A percentile compares a stretch with the other conserved stretches of the same genome.
phyloP scores from a whole-genome alignment of 1,284 basidiomycete species.

The Pseudozyma tsukubaensis region DNA sequence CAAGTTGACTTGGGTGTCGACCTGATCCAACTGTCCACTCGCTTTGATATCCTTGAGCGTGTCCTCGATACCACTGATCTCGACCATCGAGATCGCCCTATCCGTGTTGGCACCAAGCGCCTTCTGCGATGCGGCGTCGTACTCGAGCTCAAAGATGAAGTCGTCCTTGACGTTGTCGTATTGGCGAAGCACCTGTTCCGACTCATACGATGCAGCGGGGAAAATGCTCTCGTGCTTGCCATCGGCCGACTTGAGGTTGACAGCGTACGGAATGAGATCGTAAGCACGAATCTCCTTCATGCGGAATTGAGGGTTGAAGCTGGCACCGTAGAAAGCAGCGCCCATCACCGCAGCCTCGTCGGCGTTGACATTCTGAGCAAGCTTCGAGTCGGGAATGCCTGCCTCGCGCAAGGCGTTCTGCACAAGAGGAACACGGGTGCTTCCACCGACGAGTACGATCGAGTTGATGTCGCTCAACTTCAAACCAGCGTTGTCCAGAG shows the following conservation, averaged over 20 bases:
- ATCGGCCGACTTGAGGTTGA: conserved; percentile 52
- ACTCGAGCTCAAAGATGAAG: conserved; percentile 58
- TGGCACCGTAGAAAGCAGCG: conserved; percentile 91
- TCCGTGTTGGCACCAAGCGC: conserved; percentile 33
- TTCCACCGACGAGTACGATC: conserved; percentile 90
- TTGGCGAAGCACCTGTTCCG: conserved; percentile 33
- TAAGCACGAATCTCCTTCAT: conserved; percentile 90
- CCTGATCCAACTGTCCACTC: conserved; percentile 53
- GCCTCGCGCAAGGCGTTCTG: conserved; percentile 73
- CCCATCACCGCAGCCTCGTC: conserved; percentile 94
- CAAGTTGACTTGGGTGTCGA: conserved; percentile 62
- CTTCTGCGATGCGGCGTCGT: conserved; percentile 38
- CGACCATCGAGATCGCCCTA: conserved; percentile 48
- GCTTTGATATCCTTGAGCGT: conserved; percentile 55
- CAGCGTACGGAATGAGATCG: conserved; percentile 72
- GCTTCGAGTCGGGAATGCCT: conserved; percentile 62
- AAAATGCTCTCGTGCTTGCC: conserved; percentile 55
- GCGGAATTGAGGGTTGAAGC: conserved; percentile 88
- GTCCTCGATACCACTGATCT: conserved; percentile 55
- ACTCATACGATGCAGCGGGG: conserved; percentile 52
- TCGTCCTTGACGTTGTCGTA: conserved; percentile 56
- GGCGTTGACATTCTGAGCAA: conserved; percentile 86
- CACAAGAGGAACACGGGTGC: conserved; percentile 89
- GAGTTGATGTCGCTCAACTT: conserved; percentile 81
- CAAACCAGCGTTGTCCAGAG: conserved; percentile 78